phyloP scores from a whole-genome alignment of 768 basidiomycete genomes.

The Kwoniella botswanensis region DNA sequence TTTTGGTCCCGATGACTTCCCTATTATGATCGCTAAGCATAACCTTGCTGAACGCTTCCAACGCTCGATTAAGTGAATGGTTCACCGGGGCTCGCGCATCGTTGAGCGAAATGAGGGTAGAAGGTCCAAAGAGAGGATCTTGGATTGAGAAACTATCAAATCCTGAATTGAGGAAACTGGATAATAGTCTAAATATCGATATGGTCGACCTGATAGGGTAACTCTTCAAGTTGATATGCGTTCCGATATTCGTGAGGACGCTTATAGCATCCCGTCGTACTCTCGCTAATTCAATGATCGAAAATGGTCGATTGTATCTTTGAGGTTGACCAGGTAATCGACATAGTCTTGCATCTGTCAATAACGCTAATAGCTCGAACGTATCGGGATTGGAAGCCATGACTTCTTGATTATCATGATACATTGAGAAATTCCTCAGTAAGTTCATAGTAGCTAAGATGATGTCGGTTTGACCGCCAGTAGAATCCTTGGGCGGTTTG shows the following conservation, averaged over 20 bases:
- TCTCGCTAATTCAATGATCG: constrained; percentile 72
- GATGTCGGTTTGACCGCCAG: constrained; percentile 71
- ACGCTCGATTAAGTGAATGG: constrained; percentile 62
- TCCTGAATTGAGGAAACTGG: constrained; percentile 77
- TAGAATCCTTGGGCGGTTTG: constrained; percentile 57
- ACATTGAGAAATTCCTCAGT: constrained; percentile 81
- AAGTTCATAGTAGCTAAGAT: constrained; percentile 76
- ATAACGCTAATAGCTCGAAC: constrained; percentile 70
- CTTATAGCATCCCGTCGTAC: constrained; percentile 78
- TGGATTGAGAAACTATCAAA: constrained; percentile 59
- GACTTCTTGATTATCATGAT: constrained; percentile 71
- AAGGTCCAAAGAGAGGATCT: constrained; percentile 35
- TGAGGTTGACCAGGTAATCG: constrained; percentile 38
- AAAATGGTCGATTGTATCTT: constrained; percentile 63
- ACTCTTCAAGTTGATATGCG: constrained; percentile 61
- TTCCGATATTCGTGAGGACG: constrained; percentile 69
- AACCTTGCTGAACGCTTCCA: constrained; percentile 82
- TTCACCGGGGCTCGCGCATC: constrained; percentile 67
- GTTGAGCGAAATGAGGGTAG: constrained; percentile 50
- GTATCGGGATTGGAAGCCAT: constrained; percentile 71
- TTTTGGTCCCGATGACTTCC: constrained; percentile 66
- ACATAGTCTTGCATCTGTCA: constrained; percentile 64
- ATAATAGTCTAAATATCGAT: constrained; percentile 69
- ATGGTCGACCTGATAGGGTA: constrained; percentile 60
- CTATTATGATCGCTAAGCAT: constrained; percentile 79